Conservation (phyloP, 129 eudicot species). For the Chrysanthemum lavandulifolium region DNA sequence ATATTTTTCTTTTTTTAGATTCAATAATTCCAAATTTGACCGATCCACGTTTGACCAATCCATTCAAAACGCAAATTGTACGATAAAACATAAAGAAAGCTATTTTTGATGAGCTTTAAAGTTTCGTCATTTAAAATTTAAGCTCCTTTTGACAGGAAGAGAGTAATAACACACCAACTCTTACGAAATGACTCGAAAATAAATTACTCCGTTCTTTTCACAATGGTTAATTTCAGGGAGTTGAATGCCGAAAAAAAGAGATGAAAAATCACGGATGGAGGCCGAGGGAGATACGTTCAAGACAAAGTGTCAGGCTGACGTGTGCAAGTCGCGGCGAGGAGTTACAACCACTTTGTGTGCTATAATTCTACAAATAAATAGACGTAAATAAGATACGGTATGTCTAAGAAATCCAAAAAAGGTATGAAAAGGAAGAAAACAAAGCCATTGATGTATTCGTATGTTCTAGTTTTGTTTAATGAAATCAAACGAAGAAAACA, state of each 20-base stretch:
- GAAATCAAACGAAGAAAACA: no score
- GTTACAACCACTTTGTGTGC: no score
- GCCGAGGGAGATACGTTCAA: no score
- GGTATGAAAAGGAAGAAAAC: no score
- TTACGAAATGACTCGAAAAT: conserved; percentile 1
- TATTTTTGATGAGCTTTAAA: not conserved
- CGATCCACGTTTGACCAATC: not conserved
- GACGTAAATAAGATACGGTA: no score
- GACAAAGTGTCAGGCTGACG: no score
- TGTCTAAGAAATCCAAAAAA: no score
- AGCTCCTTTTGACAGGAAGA: not conserved
- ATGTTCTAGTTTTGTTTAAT: no score
- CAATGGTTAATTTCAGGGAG: not conserved
- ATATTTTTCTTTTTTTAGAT: not conserved
- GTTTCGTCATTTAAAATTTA: not conserved
- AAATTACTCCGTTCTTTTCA: not conserved
- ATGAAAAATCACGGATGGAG: no score
- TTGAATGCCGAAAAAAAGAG: not conserved
- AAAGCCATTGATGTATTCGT: no score
- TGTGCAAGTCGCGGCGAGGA: no score
- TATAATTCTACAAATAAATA: no score
- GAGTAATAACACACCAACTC: not conserved
- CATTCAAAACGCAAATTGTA: not conserved
- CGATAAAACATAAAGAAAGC: not conserved
- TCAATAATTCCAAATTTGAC: not conserved